phyloP scores from a whole-genome alignment of 2,329 filamentous ascomycete genomes.

The Penicillium olsonii region DNA sequence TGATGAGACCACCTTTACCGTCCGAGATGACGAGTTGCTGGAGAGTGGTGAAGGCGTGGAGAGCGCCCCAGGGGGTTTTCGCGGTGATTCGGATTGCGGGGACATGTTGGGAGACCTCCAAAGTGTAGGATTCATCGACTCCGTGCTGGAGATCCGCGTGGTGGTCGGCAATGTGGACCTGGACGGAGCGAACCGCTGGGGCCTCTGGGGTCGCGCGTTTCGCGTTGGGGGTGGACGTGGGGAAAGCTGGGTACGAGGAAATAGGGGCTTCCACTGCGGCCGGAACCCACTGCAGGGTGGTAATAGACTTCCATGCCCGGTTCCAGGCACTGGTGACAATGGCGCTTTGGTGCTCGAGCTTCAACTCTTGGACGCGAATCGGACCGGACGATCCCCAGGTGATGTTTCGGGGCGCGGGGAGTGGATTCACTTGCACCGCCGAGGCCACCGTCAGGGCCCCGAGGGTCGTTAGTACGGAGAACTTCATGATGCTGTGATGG shows the following conservation, averaged over 20 bases:
- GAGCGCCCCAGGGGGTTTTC: slow-evolving; percentile 55
- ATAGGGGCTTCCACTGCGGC: slow-evolving; percentile 56
- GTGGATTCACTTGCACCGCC: slow-evolving; percentile 55
- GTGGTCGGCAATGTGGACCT: slow-evolving; percentile 49
- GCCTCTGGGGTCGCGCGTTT: slow-evolving; percentile 33
- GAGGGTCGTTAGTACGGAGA: slow-evolving; percentile 28
- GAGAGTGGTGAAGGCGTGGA: slow-evolving; percentile 60
- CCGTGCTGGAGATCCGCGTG: slow-evolving; percentile 55
- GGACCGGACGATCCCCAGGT: slow-evolving; percentile 56
- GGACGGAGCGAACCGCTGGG: slow-evolving; percentile 43
- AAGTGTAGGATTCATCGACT: slow-evolving; percentile 59
- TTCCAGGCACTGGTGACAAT: slow-evolving; percentile 52
- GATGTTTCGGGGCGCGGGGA: slow-evolving; percentile 56
- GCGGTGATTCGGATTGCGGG: slow-evolving; percentile 49
- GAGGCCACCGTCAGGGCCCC: slow-evolving; percentile 40
- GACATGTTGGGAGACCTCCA: slow-evolving; percentile 46
- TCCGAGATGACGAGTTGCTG: slow-evolving; percentile 58
- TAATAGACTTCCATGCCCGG: slow-evolving; percentile 52
- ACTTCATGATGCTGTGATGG: slow-evolving; percentile 26
- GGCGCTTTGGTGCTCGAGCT: slow-evolving; percentile 35
- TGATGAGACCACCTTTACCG: slow-evolving; percentile 45
- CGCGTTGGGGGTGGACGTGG: slow-evolving; percentile 39
- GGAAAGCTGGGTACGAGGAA: slow-evolving; percentile 54
- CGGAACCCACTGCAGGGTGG: slow-evolving; percentile 56
- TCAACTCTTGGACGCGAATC: slow-evolving; percentile 43